Percentiles rank a stretch among this genome's conserved stretches.
These are phyloP conservation scores for Chimonanthus praecox DNA, from an alignment of 164 flowering plant genomes.

Conservation along the genomic window DNA sequence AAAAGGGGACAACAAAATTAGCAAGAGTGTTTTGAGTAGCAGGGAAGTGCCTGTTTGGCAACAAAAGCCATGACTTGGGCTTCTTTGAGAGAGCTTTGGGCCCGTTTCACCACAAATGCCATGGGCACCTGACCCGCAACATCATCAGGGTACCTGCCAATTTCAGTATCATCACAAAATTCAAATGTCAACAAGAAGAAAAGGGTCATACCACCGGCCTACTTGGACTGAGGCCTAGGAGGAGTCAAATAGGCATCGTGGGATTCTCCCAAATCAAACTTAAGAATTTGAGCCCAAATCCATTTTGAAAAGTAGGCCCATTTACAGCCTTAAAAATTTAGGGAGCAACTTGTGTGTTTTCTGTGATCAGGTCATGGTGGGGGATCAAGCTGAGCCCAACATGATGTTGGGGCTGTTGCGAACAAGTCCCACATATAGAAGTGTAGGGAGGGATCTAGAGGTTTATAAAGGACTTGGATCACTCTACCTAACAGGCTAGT, in stretches of 20 bases:
- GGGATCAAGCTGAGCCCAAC: too few relatives aligned
- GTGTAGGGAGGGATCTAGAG: too few relatives aligned
- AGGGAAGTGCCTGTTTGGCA: conserved; percentile 58
- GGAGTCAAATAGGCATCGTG: not conserved
- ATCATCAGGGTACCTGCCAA: conserved; percentile 66
- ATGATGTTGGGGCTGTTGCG: too few relatives aligned
- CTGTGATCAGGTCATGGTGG: too few relatives aligned
- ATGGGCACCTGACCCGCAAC: conserved; percentile 90
- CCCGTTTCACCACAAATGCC: conserved; percentile 78
- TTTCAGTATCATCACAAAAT: too few relatives aligned
- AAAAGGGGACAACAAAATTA: too few relatives aligned
- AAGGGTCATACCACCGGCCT: not conserved
- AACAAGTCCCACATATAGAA: too few relatives aligned
- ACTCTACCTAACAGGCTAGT: too few relatives aligned
- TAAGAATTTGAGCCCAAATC: not conserved
- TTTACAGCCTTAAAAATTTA: too few relatives aligned
- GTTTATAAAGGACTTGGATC: too few relatives aligned
- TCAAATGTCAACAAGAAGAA: not conserved
- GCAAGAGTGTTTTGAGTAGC: not conserved
- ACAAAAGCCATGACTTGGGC: conserved; percentile 59
- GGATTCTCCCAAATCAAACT: not conserved
- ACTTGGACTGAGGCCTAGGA: not conserved
- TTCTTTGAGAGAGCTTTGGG: conserved; percentile 50
- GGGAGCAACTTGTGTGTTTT: too few relatives aligned
- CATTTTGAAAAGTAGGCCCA: not conserved